Conservation (phyloP, 257 asterid genomes). For the Nicotiana knightiana region DNA sequence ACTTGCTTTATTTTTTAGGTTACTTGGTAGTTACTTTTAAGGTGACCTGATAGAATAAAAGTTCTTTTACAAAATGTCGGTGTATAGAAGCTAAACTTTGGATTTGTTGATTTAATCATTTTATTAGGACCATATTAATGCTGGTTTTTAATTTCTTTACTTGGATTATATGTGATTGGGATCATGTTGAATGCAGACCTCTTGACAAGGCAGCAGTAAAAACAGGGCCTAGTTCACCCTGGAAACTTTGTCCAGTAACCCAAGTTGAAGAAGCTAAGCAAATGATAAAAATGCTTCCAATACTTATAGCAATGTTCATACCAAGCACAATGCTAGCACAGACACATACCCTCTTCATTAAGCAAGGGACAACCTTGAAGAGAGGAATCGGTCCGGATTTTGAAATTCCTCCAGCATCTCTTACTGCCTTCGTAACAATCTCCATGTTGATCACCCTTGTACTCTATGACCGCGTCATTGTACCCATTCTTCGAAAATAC, state of each 20-base stretch:
- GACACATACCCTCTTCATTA: conserved; percentile 51
- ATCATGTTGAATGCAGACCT: conserved; percentile 23
- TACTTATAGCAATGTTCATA: conserved; percentile 42
- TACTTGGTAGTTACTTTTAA: not conserved
- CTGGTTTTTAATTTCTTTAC: not conserved
- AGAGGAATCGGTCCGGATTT: conserved; percentile 47
- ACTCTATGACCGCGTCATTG: conserved; percentile 51
- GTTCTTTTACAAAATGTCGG: not conserved
- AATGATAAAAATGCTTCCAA: conserved; percentile 72
- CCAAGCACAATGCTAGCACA: conserved; percentile 68
- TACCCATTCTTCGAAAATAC: conserved; percentile 33
- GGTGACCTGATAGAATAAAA: not conserved
- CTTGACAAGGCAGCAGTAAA: conserved; percentile 67
- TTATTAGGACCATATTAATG: not conserved
- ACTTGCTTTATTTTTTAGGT: not conserved
- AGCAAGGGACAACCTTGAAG: conserved; percentile 58
- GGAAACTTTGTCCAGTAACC: conserved; percentile 55
- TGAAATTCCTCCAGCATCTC: conserved; percentile 61
- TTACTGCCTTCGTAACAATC: conserved; percentile 51
- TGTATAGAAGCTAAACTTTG: not conserved
- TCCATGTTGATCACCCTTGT: conserved; percentile 49
- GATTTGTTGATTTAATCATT: not conserved
- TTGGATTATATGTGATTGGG: not conserved
- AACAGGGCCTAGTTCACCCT: conserved; percentile 23
- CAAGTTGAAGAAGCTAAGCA: conserved; percentile 77